Evolutionary conservation across 1,284 basidiomycete species (phyloP).

Genomic region (Trichosporon coremiiforme): DNA sequence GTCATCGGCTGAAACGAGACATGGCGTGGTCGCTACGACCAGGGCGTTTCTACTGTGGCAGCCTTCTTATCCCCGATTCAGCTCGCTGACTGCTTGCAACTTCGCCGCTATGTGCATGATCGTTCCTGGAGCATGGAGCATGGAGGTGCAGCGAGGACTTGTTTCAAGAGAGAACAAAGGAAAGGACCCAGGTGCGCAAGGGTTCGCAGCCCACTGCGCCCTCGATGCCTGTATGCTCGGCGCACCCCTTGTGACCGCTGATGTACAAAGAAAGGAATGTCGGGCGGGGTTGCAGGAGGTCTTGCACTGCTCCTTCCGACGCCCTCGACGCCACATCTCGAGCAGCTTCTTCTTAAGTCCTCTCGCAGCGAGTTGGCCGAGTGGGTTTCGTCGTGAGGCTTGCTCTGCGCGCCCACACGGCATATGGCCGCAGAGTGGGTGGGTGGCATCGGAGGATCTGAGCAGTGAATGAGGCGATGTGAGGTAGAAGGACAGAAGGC

Average conservation of each 20-base stretch:
- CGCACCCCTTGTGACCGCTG: background rate
- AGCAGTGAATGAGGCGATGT: background rate
- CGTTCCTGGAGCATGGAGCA: too few species aligned
- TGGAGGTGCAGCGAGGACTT: background rate
- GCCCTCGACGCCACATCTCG: constrained; percentile 9
- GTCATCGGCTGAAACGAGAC: background rate
- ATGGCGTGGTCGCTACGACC: background rate
- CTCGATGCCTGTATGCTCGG: background rate
- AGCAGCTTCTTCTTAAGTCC: background rate
- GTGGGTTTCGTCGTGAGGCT: background rate
- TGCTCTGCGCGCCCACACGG: background rate
- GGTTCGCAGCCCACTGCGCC: background rate
- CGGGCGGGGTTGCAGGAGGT: background rate
- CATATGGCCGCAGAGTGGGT: too few species aligned
- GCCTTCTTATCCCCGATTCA: background rate
- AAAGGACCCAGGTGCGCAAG: background rate
- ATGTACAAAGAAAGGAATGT: background rate
- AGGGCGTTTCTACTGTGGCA: background rate
- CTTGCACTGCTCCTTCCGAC: background rate
- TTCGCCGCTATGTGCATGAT: too few species aligned
- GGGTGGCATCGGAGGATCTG: background rate
- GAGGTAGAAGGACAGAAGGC: background rate
- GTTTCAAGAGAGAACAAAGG: background rate
- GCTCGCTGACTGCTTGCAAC: background rate
- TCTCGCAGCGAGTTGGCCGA: background rate